Base-by-base conservation (phyloP, 2,329 filamentous ascomycete species). In the Nannizziopsis arthrosporioides region DNA sequence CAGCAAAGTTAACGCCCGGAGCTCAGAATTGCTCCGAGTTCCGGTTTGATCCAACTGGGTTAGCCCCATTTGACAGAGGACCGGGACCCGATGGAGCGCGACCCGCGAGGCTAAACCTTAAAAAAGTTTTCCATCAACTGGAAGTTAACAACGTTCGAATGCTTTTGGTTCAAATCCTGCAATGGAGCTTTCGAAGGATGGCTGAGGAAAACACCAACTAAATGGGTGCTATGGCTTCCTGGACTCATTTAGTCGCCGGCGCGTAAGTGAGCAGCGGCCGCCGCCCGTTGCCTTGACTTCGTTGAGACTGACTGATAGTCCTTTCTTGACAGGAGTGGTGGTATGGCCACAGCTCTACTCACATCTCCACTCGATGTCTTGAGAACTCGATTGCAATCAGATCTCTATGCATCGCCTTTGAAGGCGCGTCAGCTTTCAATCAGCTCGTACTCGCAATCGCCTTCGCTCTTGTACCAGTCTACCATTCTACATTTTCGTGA, bases 321-420 rank as follows among this genome's bases (percentile, higher is more conserved):
- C 22, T 27, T 27, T 31, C 31, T 42, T 31, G 15, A 42, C 14
- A 43, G 41, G 41, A 34, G 53, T 54, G 89, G 89, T 57, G 89
- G 89, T 56, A 93, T 94, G 82, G 87, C 86, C 14, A 82, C 90
- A 8, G 85, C 90, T 15, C 82, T 84, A n/a, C 69, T 95, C n/a
- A 95, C 90, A 1, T 88, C 87, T 8, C 89, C 89, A 15, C 82
- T 96, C 51, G 90, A 95, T 62, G 89, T 95, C 32, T 76, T 96
- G 44, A 94, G 93, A 66, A 96, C 89, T 9, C 81, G 90, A 32
- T 74, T 96, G 2, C 89, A 96, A 65, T 93, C 86, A 60, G 89
- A 94, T 61, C 93, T 93, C 64, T 94, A 95, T 73, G 15, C 27
- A 18, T 34, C 41, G 32, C 27, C 27, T 34, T 32, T 31, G 40